Evolutionary conservation across 2,329 filamentous ascomycete genomes (phyloP).

Genomic region (Trichophyton benhamiae): DNA sequence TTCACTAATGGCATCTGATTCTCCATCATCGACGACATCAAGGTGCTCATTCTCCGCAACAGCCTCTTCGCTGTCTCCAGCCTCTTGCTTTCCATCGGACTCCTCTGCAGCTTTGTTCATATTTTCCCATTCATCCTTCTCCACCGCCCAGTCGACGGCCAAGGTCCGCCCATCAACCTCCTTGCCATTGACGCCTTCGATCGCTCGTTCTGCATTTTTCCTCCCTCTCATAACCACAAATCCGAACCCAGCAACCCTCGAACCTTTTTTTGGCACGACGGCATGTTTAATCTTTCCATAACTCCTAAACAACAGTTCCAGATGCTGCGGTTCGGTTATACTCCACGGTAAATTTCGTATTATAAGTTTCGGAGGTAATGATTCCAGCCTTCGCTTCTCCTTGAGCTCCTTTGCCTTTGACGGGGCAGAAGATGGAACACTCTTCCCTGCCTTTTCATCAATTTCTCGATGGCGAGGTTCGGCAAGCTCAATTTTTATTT

Average conservation of each 20-base stretch:
- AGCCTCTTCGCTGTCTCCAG: conserved; percentile 45
- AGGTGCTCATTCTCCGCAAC: conserved; percentile 17
- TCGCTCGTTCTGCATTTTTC: conserved; percentile 82
- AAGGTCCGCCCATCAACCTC: conserved; percentile 75
- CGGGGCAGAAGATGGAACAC: conserved; percentile 24
- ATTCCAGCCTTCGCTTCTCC: conserved; percentile 48
- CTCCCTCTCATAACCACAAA: conserved; percentile 79
- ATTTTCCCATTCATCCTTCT: conserved; percentile 73
- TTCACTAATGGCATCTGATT: conserved; percentile 21
- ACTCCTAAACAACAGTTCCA: conserved; percentile 66
- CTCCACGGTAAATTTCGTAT: conserved; percentile 94
- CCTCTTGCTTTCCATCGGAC: conserved; percentile 34
- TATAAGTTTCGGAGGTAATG: conserved; percentile 63
- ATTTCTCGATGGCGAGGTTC: conserved; percentile 67
- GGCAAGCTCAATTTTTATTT: conserved; percentile 75
- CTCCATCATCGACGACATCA: conserved; percentile 28
- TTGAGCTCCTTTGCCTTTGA: conserved; percentile 30
- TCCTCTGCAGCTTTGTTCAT: conserved; percentile 39
- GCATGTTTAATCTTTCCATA: conserved; percentile 87
- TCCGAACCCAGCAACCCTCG: conserved; percentile 69
- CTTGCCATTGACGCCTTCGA: conserved; percentile 78
- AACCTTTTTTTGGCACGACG: conserved; percentile 66
- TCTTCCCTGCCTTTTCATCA: conserved; percentile 36
- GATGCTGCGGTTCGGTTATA: conserved; percentile 72
- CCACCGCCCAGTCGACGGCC: conserved; percentile 94